These are phyloP conservation scores for Physcomitrium patens DNA, from an alignment of 225 moss, liverwort and hornwort genomes.

Conservation along the genomic window DNA sequence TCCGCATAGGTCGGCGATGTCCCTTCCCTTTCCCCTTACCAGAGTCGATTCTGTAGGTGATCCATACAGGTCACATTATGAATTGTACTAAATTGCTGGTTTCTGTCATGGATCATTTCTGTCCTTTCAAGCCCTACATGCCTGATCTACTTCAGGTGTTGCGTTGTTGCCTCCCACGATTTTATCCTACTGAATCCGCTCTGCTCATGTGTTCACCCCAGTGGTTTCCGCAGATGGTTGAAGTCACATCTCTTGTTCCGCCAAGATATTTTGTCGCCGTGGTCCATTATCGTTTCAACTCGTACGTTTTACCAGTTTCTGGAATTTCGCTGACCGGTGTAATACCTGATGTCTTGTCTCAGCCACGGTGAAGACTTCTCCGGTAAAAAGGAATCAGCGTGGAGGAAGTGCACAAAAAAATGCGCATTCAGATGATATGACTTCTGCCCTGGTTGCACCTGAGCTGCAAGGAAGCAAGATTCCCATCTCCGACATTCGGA, in stretches of 20 bases:
- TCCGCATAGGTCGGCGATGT: not conserved
- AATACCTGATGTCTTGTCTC: not conserved
- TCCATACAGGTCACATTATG: not conserved
- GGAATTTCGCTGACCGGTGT: not conserved
- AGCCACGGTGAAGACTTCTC: constrained; percentile 33
- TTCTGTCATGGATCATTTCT: not conserved
- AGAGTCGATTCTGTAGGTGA: not conserved
- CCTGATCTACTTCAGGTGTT: too few relatives aligned
- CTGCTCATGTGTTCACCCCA: too few relatives aligned
- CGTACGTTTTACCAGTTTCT: not conserved
- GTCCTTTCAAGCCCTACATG: too few relatives aligned
- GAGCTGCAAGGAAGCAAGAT: constrained; percentile 22
- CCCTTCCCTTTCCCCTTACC: too few relatives aligned
- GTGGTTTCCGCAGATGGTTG: too few relatives aligned
- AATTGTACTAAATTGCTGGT: not conserved
- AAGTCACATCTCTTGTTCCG: too few relatives aligned
- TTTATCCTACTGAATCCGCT: too few relatives aligned
- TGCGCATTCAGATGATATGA: constrained; percentile 26
- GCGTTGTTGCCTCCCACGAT: too few relatives aligned
- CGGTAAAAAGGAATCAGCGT: constrained; percentile 9
- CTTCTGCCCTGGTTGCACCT: constrained; percentile 23
- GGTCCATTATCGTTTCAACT: too few relatives aligned
- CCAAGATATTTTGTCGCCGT: too few relatives aligned
- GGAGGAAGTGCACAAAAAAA: not conserved
- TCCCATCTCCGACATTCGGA: constrained; percentile 32